A percentile compares a stretch with the other conserved stretches of the same genome.
Evolutionary conservation across 1,284 basidiomycete species (phyloP).

Genomic region (Sanguinoderma infundibulare): DNA sequence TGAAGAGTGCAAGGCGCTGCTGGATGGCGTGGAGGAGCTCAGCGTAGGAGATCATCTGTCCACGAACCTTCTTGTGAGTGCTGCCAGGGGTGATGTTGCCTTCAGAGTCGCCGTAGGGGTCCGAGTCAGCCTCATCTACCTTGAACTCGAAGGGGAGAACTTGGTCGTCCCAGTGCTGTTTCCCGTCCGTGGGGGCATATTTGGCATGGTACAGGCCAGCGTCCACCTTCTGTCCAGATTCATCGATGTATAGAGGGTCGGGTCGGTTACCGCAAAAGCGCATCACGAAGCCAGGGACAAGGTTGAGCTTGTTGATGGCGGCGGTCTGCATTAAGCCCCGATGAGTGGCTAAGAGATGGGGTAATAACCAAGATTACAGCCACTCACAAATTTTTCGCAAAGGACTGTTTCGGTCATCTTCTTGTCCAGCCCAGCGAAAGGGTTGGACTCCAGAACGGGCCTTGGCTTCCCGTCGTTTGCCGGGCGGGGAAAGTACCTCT

Average conservation of each 20-base stretch:
- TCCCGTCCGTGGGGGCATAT: too few species aligned
- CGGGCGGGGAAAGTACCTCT: neutral
- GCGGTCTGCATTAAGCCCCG: neutral
- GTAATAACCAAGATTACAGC: too few species aligned
- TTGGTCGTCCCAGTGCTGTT: neutral
- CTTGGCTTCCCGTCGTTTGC: neutral
- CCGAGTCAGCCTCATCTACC: neutral
- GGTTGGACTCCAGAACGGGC: neutral
- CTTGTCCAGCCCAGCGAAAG: neutral
- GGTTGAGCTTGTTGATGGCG: neutral
- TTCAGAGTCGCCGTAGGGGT: slow-evolving; percentile 4
- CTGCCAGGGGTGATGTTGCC: neutral
- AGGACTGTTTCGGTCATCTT: neutral
- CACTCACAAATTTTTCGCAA: neutral
- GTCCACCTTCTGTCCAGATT: neutral
- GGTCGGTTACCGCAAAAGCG: neutral
- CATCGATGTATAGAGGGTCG: neutral
- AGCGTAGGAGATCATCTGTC: neutral
- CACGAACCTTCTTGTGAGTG: neutral
- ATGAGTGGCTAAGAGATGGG: neutral
- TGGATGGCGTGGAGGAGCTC: neutral
- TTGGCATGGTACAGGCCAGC: neutral
- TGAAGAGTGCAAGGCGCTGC: neutral
- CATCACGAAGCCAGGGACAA: neutral
- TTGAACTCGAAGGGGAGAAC: slow-evolving; percentile 5